Conservation (phyloP, 176 grass and related monocot genomes). For the Triticum urartu region DNA sequence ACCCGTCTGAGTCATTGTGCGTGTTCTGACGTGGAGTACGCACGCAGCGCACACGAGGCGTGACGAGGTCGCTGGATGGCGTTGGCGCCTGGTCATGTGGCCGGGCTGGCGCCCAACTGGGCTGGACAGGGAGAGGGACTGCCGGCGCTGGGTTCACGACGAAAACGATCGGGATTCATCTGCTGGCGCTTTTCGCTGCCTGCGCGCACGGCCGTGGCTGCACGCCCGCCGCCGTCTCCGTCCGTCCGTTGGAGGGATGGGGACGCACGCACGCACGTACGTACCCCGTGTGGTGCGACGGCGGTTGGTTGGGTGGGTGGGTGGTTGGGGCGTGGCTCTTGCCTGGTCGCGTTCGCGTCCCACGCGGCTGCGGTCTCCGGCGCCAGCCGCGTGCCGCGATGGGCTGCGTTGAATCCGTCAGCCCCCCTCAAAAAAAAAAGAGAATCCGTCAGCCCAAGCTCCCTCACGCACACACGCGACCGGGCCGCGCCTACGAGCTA, state of each 20-base stretch:
- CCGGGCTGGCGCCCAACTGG: neutral
- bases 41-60: neutral
- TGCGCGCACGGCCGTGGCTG: neutral
- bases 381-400: neutral
- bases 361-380: neutral
- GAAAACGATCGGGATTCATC: neutral
- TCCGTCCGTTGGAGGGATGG: neutral
- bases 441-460: no score
- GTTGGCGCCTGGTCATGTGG: neutral
- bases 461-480: no score
- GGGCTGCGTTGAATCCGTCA: conserved; percentile 1
- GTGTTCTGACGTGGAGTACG: neutral
- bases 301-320: neutral
- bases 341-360: neutral
- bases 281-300: neutral
- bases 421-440: neutral
- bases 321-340: neutral
- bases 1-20: no score
- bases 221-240: neutral
- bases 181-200: no score
- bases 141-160: neutral
- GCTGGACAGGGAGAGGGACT: neutral
- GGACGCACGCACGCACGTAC: neutral
- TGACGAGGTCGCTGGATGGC: neutral
- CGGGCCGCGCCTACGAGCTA: neutral